A percentile compares a stretch with the other conserved stretches of the same genome.
Conservation (phyloP, 306 rosid species). For the Prunus persica region Prunus_persica_NCBIv2 NC_034014.1:29021501-29022000, state of each 20-base stretch:
- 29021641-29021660: no score
- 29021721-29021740: background rate
- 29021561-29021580: background rate
- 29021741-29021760: background rate
- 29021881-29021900: background rate
- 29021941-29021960: slow-evolving; percentile 39
- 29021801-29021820: background rate
- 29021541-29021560: background rate
- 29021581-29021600: background rate
- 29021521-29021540: slow-evolving; percentile 40
- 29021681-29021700: background rate
- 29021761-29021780: background rate
- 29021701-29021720: background rate
- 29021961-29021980: slow-evolving; percentile 33
- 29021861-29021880: background rate
- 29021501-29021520: slow-evolving; percentile 64
- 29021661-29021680: no score
- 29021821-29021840: background rate
- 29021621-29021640: background rate
- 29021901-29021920: background rate
- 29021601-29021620: background rate
- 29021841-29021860: background rate
- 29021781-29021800: background rate
- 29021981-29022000: slow-evolving; percentile 45
- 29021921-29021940: slow-evolving; percentile 53